These are phyloP conservation scores for Moringa oleifera DNA, from an alignment of 345 rosid genomes.

Conservation along the genomic window DNA sequence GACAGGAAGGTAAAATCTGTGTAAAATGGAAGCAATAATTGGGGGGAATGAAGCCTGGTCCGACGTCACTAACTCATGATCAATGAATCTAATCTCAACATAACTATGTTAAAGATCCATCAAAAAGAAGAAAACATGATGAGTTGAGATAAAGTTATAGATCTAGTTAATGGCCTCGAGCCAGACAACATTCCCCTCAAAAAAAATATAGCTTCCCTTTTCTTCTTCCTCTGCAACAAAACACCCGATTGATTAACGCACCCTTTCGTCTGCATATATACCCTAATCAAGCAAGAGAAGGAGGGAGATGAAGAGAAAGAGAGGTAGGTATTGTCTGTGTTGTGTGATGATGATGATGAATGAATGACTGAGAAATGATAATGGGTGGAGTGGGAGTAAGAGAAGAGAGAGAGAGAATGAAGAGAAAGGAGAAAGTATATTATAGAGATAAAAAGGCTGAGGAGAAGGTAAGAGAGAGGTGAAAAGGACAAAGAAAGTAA, in stretches of 20 bases:
- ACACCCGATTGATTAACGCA: too few relatives aligned
- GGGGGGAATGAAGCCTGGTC: slow-evolving; percentile 99
- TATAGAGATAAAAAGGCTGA: slow-evolving; percentile 27
- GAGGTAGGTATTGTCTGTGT: too few relatives aligned
- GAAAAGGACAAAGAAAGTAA: slow-evolving; percentile 43
- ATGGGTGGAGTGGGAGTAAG: too few relatives aligned
- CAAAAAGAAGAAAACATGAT: not conserved
- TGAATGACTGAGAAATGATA: slow-evolving; percentile 23
- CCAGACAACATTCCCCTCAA: too few relatives aligned
- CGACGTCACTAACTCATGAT: slow-evolving; percentile 50
- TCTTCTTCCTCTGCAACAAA: too few relatives aligned
- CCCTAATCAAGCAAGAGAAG: not conserved
- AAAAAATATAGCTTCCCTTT: slow-evolving; percentile 51
- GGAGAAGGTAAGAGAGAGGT: slow-evolving; percentile 13
- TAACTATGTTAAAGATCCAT: too few relatives aligned
- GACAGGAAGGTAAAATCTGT: not conserved
- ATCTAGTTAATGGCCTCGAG: slow-evolving; percentile 59
- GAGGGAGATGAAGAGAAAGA: not conserved
- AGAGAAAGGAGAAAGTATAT: slow-evolving; percentile 14
- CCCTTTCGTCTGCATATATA: too few relatives aligned
- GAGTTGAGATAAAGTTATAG: not conserved
- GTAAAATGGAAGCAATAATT: slow-evolving; percentile 35
- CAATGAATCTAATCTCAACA: not conserved
- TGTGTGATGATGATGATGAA: not conserved
- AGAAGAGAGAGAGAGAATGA: slow-evolving; percentile 23